These are phyloP conservation scores for Beta lomatogona DNA, from an alignment of 179 eudicot species.

Conservation along the genomic window DNA sequence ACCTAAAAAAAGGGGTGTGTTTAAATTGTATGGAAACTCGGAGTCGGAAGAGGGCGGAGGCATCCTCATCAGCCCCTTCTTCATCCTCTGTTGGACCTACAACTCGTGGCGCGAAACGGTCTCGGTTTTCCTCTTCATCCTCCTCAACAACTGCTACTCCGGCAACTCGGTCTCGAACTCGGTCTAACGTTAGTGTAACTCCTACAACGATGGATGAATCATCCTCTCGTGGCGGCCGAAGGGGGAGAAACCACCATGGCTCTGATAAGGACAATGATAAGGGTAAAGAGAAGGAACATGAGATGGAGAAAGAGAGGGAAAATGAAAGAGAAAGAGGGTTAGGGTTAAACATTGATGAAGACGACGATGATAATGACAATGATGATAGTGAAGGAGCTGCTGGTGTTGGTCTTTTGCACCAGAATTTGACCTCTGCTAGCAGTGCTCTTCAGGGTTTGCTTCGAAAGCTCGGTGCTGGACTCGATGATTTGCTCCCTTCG, in stretches of 20 bases:
- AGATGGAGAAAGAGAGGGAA: conserved; percentile 51
- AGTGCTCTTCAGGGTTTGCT: conserved; percentile 95
- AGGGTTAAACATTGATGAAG: conserved; percentile 44
- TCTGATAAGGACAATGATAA: conserved; percentile 65
- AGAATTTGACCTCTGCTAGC: conserved; percentile 88
- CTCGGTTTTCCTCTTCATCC: conserved; percentile 53
- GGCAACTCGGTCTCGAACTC: conserved; percentile 29
- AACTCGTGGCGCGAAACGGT: conserved; percentile 73
- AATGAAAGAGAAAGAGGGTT: conserved; percentile 52
- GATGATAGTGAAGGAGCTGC: conserved; percentile 68
- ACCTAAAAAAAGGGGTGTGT: conserved; percentile 38
- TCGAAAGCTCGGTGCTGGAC: conserved; percentile 89
- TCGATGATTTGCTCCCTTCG: conserved; percentile 89
- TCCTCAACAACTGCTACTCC: conserved; percentile 28
- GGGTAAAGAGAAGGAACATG: conserved; percentile 89
- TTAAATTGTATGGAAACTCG: conserved; percentile 99
- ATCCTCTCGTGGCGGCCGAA: conserved; percentile 47
- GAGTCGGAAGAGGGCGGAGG: conserved; percentile 99
- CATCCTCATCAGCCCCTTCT: conserved; percentile 89
- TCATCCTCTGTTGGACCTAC: conserved; percentile 55
- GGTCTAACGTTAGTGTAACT: conserved; percentile 4
- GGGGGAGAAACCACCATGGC: conserved; percentile 53
- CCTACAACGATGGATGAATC: conserved; percentile 52
- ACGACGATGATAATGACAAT: conserved; percentile 39
- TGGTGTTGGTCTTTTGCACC: conserved; percentile 76